Evolutionary conservation across 306 rosid species (phyloP), one percentile per base, ranked within the genome.

Genomic region (Malus asiatica): DNA sequence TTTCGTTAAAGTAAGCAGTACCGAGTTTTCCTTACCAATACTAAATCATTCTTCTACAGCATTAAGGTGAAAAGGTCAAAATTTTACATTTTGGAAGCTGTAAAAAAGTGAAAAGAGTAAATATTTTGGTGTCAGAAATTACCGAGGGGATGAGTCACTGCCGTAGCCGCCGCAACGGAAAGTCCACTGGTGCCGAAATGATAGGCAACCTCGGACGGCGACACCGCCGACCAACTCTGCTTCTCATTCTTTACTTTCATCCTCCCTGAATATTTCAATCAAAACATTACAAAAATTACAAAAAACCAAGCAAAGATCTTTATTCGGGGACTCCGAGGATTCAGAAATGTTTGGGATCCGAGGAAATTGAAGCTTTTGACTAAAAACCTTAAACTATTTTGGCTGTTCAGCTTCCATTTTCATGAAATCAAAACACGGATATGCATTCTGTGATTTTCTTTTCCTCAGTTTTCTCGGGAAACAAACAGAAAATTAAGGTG

Each of bases 141-240:
- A 93, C 98, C 98, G 81, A 95, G 59, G 76, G 98, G 97, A 67
- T 92, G 97, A 82, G 98, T 92, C 38, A 90, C 72, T 27, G 84
- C 86, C 60, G 97, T 89, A 46, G 97, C 96, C 53, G 87, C 83
- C 4, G 97, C 98, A 44, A 92, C 92, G 48, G 98, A 90, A 74
- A 88, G 27, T 71, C 97, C 98, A 77, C 98, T 90, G 25, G 93
- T 83, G 15, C 86, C 96, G 71, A 95, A 92, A 81, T 92, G 97
- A 79, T 82, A 78, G 75, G 83, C 87, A 79, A 84, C 71, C 48
- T 79, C 70, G 22, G 97, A 82, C 45, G 93, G 88, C 32, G 97
- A 90, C 29, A 80, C 78, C 48, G 77, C 67, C 29, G 83, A 81
- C 96, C 96, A 92, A 45, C 61, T 84, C 77, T 75, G 83, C 80